Conservation (phyloP, 352 stramenopile genomes). For the Phytopythium kandeliae region DNA sequence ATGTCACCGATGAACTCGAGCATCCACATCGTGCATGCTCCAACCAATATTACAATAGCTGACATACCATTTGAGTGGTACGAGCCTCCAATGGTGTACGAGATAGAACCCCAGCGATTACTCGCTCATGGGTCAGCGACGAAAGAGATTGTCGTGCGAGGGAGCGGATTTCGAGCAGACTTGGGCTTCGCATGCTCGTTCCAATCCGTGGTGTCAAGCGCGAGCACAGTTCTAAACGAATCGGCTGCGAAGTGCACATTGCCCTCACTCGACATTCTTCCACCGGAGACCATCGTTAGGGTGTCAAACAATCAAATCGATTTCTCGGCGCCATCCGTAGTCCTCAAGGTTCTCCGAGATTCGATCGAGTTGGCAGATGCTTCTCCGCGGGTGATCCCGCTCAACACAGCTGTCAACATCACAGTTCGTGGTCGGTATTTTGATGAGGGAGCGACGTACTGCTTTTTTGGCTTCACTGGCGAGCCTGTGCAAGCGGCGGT, state of each 20-base stretch:
- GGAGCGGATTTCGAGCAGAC: constrained; percentile 5
- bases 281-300: neutral
- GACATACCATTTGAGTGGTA: constrained; percentile 7
- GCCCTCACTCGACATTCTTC: neutral
- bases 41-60: neutral
- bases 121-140: neutral
- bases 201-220: neutral
- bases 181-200: constrained; percentile 9
- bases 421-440: constrained; percentile 25
- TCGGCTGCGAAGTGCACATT: constrained; percentile 4
- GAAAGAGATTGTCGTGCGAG: constrained; percentile 1
- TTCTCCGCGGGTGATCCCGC: constrained; percentile 15
- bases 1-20: neutral
- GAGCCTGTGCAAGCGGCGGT: constrained; percentile 11
- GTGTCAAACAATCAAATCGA: constrained; percentile 4
- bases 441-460: constrained; percentile 17
- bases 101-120: constrained; percentile 1
- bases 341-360: constrained; percentile 4
- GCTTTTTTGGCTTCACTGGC: constrained; percentile 13
- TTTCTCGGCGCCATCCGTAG: constrained; percentile 1
- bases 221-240: constrained; percentile 5
- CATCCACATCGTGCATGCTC: neutral
- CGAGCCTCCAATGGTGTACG: constrained; percentile 3
- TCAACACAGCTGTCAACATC: constrained; percentile 14
- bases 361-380: constrained; percentile 13